Conservation (phyloP, 805 yeast genomes). For the Zygosaccharomyces bisporus region DNA sequence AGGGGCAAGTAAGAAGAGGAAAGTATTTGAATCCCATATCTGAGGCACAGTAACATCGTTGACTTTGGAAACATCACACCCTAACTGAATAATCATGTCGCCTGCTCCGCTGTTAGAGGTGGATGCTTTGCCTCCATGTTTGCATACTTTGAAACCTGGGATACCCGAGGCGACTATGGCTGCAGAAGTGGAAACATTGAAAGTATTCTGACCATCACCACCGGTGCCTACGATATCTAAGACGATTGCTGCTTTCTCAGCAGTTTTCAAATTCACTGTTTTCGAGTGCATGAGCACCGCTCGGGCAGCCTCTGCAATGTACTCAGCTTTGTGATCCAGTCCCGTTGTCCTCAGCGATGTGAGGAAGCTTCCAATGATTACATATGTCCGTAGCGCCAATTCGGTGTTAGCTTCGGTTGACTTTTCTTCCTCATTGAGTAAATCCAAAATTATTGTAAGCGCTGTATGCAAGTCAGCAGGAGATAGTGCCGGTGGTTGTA, state of each 20-base stretch:
- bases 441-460: slow-evolving; percentile 55
- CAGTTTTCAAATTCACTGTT: slow-evolving; percentile 40
- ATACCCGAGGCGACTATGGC: slow-evolving; percentile 95
- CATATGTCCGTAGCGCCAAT: slow-evolving; percentile 28
- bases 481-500: slow-evolving; percentile 57
- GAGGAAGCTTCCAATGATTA: slow-evolving; percentile 75
- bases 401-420: slow-evolving; percentile 5
- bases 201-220: slow-evolving; percentile 97
- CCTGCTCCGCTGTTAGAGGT: slow-evolving; percentile 94
- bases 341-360: slow-evolving; percentile 71
- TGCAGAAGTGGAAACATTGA: slow-evolving; percentile 91
- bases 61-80: slow-evolving; percentile 74
- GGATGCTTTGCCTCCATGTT: slow-evolving; percentile 97
- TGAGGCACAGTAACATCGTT: slow-evolving; percentile 56
- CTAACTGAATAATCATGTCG: slow-evolving; percentile 75
- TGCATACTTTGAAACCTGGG: slow-evolving; percentile 65
- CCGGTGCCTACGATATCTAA: slow-evolving; percentile 96
- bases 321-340: slow-evolving; percentile 75
- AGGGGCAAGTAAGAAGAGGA: slow-evolving; percentile 86
- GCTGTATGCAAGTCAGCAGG: slow-evolving; percentile 64
- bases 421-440: slow-evolving; percentile 46
- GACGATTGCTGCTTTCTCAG: slow-evolving; percentile 9
- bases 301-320: slow-evolving; percentile 79
- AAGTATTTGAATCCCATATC: slow-evolving; percentile 42
- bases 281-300: slow-evolving; percentile 67